phyloP scores from a whole-genome alignment of 1,139 yeast genomes.

The Blastobotrys serpentis region DNA sequence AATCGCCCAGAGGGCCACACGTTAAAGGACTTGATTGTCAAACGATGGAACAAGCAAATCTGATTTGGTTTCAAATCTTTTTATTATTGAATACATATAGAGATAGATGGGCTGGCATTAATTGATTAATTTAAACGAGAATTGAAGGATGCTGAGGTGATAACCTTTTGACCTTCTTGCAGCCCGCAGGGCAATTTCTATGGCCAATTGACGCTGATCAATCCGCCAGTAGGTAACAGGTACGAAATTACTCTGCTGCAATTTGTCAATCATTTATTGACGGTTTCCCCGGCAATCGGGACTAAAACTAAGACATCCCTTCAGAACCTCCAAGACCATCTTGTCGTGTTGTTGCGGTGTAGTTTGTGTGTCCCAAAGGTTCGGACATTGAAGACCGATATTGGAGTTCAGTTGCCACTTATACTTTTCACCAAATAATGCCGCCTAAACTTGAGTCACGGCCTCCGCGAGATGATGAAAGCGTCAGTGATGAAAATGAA shows the following conservation, averaged over 20 bases:
- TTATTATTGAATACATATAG: not conserved
- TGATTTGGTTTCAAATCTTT: not conserved
- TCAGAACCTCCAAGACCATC: no score
- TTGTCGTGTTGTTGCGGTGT: no score
- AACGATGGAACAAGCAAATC: constrained; percentile 9
- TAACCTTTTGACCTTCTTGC: not conserved
- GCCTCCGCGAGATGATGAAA: no score
- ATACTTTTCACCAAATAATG: not conserved
- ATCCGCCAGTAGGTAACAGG: no score
- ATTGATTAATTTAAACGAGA: not conserved
- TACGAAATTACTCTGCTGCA: no score
- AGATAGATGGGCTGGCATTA: not conserved
- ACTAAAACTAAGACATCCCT: no score
- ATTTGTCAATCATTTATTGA: no score
- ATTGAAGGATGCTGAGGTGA: not conserved
- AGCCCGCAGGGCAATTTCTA: no score
- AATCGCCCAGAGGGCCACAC: constrained; percentile 20
- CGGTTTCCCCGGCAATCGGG: no score
- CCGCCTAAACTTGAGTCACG: constrained; percentile 8
- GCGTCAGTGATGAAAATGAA: constrained; percentile 4
- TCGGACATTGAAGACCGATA: constrained; percentile 1
- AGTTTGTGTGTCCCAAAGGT: constrained; percentile 2
- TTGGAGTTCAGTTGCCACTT: not conserved
- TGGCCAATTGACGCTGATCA: no score
- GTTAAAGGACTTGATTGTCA: constrained; percentile 17